Percentiles rank a stretch among this genome's conserved stretches.
Evolutionary conservation across 495 filamentous ascomycete genomes (phyloP).

Genomic region (Aspergillus nanangensis): DNA sequence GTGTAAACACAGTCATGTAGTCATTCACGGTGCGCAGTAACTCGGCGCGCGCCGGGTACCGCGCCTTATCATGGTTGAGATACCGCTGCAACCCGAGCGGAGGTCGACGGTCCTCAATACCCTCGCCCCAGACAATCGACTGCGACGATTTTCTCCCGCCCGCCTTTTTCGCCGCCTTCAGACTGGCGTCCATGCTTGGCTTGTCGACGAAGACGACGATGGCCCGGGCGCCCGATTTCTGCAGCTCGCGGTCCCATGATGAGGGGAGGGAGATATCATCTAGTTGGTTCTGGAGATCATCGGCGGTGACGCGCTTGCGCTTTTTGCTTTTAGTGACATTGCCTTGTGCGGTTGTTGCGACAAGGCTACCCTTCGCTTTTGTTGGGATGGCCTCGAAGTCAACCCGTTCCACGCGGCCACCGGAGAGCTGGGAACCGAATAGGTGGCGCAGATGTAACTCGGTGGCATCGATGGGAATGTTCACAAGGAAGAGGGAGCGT

Average conservation of each 20-base stretch:
- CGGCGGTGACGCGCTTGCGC: conserved; percentile 55
- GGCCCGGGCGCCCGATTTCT: conserved; percentile 68
- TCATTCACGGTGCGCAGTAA: conserved; percentile 70
- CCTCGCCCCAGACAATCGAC: conserved; percentile 57
- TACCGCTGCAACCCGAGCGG: conserved; percentile 61
- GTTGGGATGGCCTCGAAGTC: conserved; percentile 59
- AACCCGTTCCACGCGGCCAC: conserved; percentile 69
- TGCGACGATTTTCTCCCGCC: conserved; percentile 27
- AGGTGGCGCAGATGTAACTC: conserved; percentile 69
- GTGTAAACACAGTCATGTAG: conserved; percentile 72
- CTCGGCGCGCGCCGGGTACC: conserved; percentile 59
- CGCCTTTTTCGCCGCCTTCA: conserved; percentile 66
- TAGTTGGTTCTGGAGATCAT: conserved; percentile 48
- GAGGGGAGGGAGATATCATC: conserved; percentile 53
- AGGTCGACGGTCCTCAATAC: conserved; percentile 48
- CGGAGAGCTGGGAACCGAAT: conserved; percentile 64
- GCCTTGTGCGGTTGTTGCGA: conserved; percentile 15
- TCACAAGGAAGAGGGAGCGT: conserved; percentile 80
- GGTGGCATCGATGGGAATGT: conserved; percentile 82
- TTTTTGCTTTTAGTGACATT: conserved; percentile 49
- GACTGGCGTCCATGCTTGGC: conserved; percentile 62
- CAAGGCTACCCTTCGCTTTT: conserved; percentile 26
- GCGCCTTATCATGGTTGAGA: conserved; percentile 52
- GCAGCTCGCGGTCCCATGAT: conserved; percentile 72
- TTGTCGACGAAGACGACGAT: conserved; percentile 80